Conservation (phyloP, 257 asterid species). For the Prunella vulgaris region DNA sequence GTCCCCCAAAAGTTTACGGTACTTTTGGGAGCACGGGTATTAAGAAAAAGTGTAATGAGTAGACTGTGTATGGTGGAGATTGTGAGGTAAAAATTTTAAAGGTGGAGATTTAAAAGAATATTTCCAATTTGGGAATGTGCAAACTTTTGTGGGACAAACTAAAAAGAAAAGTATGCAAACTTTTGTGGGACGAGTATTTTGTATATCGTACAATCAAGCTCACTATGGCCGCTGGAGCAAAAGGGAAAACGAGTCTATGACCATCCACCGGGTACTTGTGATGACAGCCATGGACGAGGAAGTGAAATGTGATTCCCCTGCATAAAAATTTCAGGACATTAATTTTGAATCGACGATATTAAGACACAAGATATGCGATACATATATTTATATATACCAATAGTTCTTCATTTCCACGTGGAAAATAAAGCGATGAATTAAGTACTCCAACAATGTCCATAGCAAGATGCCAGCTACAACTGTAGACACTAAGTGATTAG, state of each 20-base stretch:
- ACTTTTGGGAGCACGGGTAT: too few species aligned
- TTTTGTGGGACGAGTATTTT: background rate
- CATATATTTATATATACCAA: slow-evolving; percentile 24
- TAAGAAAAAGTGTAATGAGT: too few species aligned
- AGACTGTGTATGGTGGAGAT: too few species aligned
- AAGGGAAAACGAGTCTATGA: background rate
- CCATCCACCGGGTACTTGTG: slow-evolving; percentile 2
- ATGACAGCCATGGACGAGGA: background rate
- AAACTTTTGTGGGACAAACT: too few species aligned
- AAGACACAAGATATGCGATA: too few species aligned
- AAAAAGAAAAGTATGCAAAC: too few species aligned
- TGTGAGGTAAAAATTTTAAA: too few species aligned
- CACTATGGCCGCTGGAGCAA: background rate
- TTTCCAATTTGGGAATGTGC: too few species aligned
- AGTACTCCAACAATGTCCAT: slow-evolving; percentile 49
- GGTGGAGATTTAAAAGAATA: too few species aligned
- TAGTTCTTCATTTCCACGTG: slow-evolving; percentile 40
- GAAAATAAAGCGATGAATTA: slow-evolving; percentile 46
- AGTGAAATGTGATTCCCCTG: slow-evolving; percentile 13
- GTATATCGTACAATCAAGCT: slow-evolving; percentile 24
- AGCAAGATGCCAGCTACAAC: slow-evolving; percentile 34
- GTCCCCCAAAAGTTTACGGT: too few species aligned
- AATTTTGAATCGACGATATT: too few species aligned
- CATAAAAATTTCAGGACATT: background rate
- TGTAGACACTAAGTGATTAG: slow-evolving; percentile 28